Percentiles rank a stretch among this genome's conserved stretches.
These are phyloP conservation scores for Scutellaria galericulata DNA, from an alignment of 257 asterid genomes.

Conservation along the genomic window DNA sequence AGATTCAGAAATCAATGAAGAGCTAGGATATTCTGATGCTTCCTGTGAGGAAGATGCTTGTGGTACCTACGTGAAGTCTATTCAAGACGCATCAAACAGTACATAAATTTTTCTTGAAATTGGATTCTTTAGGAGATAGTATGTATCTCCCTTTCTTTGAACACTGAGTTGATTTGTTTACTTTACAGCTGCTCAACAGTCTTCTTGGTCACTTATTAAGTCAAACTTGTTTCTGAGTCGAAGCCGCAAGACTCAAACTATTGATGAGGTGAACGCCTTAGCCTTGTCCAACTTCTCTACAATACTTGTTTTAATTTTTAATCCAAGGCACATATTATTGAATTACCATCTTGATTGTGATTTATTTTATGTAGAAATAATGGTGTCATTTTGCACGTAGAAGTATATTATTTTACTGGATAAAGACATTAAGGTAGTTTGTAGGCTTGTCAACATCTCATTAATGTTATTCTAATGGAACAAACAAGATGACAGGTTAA, in stretches of 20 bases:
- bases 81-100: constrained; percentile 52
- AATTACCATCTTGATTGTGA: background rate
- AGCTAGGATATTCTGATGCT: constrained; percentile 80
- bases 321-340: background rate
- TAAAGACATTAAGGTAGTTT: constrained; percentile 6
- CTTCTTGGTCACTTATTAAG: constrained; percentile 73
- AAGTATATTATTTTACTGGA: background rate
- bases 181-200: constrained; percentile 61
- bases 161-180: constrained; percentile 27
- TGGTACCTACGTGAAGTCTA: constrained; percentile 45
- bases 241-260: constrained; percentile 75
- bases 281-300: constrained; percentile 29
- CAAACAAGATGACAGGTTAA: constrained; percentile 11
- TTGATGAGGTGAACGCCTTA: constrained; percentile 72
- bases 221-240: constrained; percentile 76
- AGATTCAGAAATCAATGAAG: constrained; percentile 75
- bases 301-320: background rate
- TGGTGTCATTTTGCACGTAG: constrained; percentile 12
- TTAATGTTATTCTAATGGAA: constrained; percentile 5
- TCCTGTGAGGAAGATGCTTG: constrained; percentile 68
- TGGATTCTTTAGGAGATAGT: constrained; percentile 21
- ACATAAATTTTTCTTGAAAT: constrained; percentile 32
- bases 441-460: background rate
- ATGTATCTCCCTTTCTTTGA: constrained; percentile 31
- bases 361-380: constrained; percentile 6